phyloP scores from a whole-genome alignment of 1,284 basidiomycete species.

The Ustilago tritici region DNA sequence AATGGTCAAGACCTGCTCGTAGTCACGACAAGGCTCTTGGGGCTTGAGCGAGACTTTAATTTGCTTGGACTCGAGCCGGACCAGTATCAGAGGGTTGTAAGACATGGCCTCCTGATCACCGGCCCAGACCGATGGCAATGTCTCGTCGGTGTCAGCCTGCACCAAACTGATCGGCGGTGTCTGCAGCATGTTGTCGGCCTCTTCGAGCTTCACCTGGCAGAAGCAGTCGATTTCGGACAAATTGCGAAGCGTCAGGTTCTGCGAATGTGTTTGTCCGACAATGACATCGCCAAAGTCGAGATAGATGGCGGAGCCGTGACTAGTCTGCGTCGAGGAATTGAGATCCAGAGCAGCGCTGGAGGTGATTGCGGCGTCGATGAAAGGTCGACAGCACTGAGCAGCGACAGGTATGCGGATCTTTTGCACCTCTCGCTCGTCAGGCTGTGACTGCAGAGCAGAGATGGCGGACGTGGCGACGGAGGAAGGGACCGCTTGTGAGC shows the following conservation, averaged over 20 bases:
- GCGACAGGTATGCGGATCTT: slow-evolving; percentile 48
- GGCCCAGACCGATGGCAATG: slow-evolving; percentile 47
- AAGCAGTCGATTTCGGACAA: slow-evolving; percentile 64
- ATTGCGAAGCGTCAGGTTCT: slow-evolving; percentile 56
- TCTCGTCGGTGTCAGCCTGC: slow-evolving; percentile 28
- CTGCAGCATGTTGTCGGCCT: slow-evolving; percentile 61
- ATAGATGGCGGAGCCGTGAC: slow-evolving; percentile 42
- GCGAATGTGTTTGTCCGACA: slow-evolving; percentile 57
- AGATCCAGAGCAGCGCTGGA: slow-evolving; percentile 7
- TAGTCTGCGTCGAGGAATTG: slow-evolving; percentile 25
- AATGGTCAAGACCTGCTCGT: slow-evolving; percentile 65
- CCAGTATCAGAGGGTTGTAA: slow-evolving; percentile 37
- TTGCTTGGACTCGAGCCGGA: slow-evolving; percentile 35
- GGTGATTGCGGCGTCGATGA: slow-evolving; percentile 43
- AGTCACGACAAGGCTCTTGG: slow-evolving; percentile 60
- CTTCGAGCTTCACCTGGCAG: slow-evolving; percentile 62
- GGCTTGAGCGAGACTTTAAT: slow-evolving; percentile 51
- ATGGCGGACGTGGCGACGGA: slow-evolving; percentile 39
- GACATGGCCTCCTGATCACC: slow-evolving; percentile 39
- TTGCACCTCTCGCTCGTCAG: slow-evolving; percentile 48
- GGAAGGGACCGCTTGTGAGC: slow-evolving; percentile 35
- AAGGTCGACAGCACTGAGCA: slow-evolving; percentile 51
- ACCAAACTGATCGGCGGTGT: slow-evolving; percentile 51
- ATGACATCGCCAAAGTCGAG: slow-evolving; percentile 68
- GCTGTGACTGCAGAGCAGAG: slow-evolving; percentile 31